These are phyloP conservation scores for Fraxinus angustifolia DNA, from an alignment of 305 asterid species.

Conservation along the genomic window DNA sequence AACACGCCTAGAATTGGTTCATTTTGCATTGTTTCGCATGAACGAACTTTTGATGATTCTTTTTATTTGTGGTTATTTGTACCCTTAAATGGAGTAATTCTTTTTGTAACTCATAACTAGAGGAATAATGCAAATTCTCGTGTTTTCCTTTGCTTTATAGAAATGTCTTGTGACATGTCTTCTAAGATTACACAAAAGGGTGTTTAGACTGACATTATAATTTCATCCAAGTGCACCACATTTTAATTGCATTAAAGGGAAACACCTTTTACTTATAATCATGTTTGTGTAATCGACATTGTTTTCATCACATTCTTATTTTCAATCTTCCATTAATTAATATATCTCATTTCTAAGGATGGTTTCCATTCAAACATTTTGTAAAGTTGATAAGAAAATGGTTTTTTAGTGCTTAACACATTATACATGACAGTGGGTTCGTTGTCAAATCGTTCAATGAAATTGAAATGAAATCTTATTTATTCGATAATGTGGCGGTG, in stretches of 20 bases:
- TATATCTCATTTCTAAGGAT: neutral
- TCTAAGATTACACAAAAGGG: neutral
- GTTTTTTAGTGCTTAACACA: neutral
- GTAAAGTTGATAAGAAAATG: neutral
- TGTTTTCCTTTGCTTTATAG: neutral
- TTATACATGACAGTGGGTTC: neutral
- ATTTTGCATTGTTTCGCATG: neutral
- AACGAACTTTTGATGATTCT: neutral
- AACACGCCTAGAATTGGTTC: neutral
- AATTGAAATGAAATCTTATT: neutral
- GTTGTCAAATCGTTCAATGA: neutral
- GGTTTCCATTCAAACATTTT: neutral
- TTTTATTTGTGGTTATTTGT: neutral
- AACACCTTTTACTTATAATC: neutral
- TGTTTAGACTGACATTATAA: neutral
- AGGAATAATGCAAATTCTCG: neutral
- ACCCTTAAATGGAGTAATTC: neutral
- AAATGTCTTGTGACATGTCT: neutral
- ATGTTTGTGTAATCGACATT: neutral
- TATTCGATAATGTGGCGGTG: neutral
- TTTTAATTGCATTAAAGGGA: neutral
- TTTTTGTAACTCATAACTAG: neutral
- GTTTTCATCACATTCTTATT: neutral
- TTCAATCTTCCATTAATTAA: neutral
- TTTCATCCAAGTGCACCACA: neutral